phyloP scores from a whole-genome alignment of 495 filamentous ascomycete species.

The Podospora australis region DNA sequence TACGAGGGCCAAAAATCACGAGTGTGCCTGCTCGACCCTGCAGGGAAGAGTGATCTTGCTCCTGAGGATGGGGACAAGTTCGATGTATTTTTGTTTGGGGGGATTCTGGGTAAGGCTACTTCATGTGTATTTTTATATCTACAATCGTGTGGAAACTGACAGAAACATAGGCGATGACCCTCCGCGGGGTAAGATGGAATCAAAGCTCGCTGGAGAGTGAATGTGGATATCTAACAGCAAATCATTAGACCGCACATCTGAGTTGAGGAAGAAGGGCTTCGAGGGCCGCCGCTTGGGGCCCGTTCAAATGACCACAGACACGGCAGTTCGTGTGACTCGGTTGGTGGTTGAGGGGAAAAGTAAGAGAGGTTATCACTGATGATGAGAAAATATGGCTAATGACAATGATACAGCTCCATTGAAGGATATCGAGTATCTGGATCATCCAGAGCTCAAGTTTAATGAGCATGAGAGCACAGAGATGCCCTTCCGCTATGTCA shows the following conservation, averaged over 20 bases:
- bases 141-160: background rate
- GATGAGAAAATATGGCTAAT: background rate
- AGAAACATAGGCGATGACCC: slow-evolving; percentile 73
- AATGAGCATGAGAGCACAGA: slow-evolving; percentile 87
- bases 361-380: slow-evolving; percentile 30
- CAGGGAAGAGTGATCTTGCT: slow-evolving; percentile 67
- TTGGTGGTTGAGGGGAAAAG: slow-evolving; percentile 79
- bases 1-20: slow-evolving; percentile 55
- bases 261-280: slow-evolving; percentile 88
- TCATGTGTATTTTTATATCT: too few species aligned
- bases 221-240: too few species aligned
- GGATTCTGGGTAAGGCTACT: slow-evolving; percentile 86
- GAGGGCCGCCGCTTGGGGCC: slow-evolving; percentile 81
- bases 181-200: slow-evolving; percentile 89
- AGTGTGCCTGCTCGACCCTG: slow-evolving; percentile 86
- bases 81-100: slow-evolving; percentile 90
- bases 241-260: slow-evolving; percentile 91
- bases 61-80: slow-evolving; percentile 78
- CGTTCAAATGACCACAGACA: slow-evolving; percentile 98
- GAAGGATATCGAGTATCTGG: slow-evolving; percentile 69
- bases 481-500: slow-evolving; percentile 97
- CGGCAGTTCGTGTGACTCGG: slow-evolving; percentile 87
- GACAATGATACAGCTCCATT: slow-evolving; percentile 51
- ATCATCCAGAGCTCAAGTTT: slow-evolving; percentile 82
- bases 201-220: too few species aligned